Conservation (phyloP, 2,329 filamentous ascomycete genomes). For the Penicillium sp. region DNA sequence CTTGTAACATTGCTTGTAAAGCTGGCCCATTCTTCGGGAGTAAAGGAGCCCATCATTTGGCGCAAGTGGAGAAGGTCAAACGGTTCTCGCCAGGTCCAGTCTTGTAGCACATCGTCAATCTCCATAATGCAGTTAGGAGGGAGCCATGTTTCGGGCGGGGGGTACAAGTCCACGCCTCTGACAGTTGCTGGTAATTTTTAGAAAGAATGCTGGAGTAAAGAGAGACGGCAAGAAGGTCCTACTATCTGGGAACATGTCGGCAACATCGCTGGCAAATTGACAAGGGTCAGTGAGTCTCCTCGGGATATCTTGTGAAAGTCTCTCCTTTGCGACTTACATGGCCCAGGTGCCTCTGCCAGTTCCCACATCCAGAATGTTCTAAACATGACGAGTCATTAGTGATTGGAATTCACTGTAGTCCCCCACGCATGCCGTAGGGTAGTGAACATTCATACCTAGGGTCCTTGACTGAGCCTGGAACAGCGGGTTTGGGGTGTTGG, state of each 20-base stretch:
- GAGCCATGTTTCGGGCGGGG: slow-evolving; percentile 19
- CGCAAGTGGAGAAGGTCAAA: slow-evolving; percentile 19
- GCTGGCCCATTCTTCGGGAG: background rate
- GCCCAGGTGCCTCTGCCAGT: slow-evolving; percentile 16
- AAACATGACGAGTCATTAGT: background rate
- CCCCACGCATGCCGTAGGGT: no score
- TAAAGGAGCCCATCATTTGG: slow-evolving; percentile 7
- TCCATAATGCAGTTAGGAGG: slow-evolving; percentile 31
- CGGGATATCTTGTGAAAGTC: background rate
- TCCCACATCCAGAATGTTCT: slow-evolving; percentile 18
- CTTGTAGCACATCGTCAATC: slow-evolving; percentile 24
- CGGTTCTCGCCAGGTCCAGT: slow-evolving; percentile 22
- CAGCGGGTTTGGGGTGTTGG: slow-evolving; percentile 9
- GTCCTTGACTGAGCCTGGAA: slow-evolving; percentile 8
- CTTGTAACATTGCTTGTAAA: slow-evolving; percentile 7
- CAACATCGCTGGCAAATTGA: slow-evolving; percentile 10
- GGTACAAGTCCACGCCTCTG: slow-evolving; percentile 26
- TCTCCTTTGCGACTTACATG: slow-evolving; percentile 7
- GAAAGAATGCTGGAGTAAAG: background rate
- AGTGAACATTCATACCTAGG: no score
- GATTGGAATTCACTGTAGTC: background rate
- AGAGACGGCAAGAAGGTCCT: background rate
- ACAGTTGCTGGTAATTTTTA: slow-evolving; percentile 9
- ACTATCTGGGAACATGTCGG: slow-evolving; percentile 14
- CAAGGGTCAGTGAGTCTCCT: background rate